Evolutionary conservation across 2,329 filamentous ascomycete genomes (phyloP).

Genomic region (Hyphodiscus sp.): DNA sequence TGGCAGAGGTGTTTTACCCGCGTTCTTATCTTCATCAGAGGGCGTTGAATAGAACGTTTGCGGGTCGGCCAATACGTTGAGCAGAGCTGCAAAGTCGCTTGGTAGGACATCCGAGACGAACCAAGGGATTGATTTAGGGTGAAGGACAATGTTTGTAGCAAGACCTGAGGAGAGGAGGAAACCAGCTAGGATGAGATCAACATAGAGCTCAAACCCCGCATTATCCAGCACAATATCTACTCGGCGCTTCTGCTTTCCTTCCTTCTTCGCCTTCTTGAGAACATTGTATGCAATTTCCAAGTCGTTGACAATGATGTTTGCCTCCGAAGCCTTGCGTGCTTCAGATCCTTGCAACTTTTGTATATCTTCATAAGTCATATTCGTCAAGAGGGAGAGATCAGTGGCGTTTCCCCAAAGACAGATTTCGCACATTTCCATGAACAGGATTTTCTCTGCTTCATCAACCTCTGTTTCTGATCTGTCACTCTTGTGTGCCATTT

Average conservation of each 20-base stretch:
- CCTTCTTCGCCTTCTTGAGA: slow-evolving; percentile 57
- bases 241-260: slow-evolving; percentile 60
- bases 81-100: slow-evolving; percentile 73
- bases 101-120: slow-evolving; percentile 95
- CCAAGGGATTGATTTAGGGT: slow-evolving; percentile 95
- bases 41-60: slow-evolving; percentile 71
- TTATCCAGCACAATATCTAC: slow-evolving; percentile 97
- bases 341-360: slow-evolving; percentile 90
- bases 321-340: slow-evolving; percentile 78
- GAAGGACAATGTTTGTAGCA: slow-evolving; percentile 79
- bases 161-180: slow-evolving; percentile 81
- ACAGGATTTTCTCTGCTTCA: slow-evolving; percentile 70
- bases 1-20: slow-evolving; percentile 50
- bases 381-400: slow-evolving; percentile 84
- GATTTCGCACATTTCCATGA: slow-evolving; percentile 91
- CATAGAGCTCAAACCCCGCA: slow-evolving; percentile 93
- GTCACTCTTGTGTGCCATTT: slow-evolving; percentile 49
- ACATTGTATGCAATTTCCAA: slow-evolving; percentile 64
- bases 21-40: slow-evolving; percentile 57
- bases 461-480: slow-evolving; percentile 31
- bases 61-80: slow-evolving; percentile 72
- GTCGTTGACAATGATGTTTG: slow-evolving; percentile 90
- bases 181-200: slow-evolving; percentile 86
- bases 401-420: slow-evolving; percentile 97
- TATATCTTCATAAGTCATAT: slow-evolving; percentile 88